A percentile compares a stretch with the other conserved stretches of the same genome.
phyloP scores from a whole-genome alignment of 768 basidiomycete species.

The Rhizopogon vesiculosus region DNA sequence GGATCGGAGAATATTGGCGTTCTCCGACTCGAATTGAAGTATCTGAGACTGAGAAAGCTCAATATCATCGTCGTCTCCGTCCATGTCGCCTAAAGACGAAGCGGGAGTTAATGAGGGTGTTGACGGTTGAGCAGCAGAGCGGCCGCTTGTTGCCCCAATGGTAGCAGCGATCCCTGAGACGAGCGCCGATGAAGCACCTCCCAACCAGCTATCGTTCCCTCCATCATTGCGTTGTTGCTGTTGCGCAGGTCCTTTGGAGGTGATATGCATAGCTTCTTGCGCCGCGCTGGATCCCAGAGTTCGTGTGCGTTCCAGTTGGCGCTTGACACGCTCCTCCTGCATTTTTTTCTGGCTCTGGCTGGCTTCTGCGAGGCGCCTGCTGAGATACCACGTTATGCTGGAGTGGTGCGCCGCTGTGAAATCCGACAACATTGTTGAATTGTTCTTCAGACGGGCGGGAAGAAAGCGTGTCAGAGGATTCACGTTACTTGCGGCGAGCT shows the following conservation, averaged over 20 bases:
- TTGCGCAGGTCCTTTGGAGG: conserved; percentile 23
- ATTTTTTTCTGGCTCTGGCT: conserved; percentile 79
- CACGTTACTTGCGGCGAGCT: conserved; percentile 58
- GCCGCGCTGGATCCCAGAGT: conserved; percentile 81
- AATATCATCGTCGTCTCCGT: conserved; percentile 73
- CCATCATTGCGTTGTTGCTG: conserved; percentile 10
- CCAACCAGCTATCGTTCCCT: conserved; percentile 53
- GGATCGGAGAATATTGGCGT: conserved; percentile 76
- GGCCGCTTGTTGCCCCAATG: conserved; percentile 43
- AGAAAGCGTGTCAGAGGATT: conserved; percentile 68
- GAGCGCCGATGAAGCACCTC: conserved; percentile 51
- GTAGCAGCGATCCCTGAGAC: conserved; percentile 53
- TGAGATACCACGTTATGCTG: conserved; percentile 90
- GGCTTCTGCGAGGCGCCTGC: conserved; percentile 70
- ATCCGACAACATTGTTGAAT: conserved; percentile 48
- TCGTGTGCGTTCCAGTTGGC: conserved; percentile 79
- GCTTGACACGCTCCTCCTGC: conserved; percentile 90
- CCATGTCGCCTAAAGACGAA: conserved; percentile 36
- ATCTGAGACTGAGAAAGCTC: conserved; percentile 87
- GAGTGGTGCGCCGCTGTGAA: conserved; percentile 86
- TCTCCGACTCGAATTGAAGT: conserved; percentile 90
- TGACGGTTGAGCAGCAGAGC: conserved; percentile 18
- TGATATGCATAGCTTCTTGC: conserved; percentile 51
- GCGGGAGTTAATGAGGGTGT: conserved; percentile 22
- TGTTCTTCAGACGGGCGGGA: conserved; percentile 62